A percentile compares a stretch with the other conserved stretches of the same genome.
These are phyloP conservation scores for Halophytophthora batemanensis DNA, from an alignment of 352 stramenopile genomes.

Conservation along the genomic window DNA sequence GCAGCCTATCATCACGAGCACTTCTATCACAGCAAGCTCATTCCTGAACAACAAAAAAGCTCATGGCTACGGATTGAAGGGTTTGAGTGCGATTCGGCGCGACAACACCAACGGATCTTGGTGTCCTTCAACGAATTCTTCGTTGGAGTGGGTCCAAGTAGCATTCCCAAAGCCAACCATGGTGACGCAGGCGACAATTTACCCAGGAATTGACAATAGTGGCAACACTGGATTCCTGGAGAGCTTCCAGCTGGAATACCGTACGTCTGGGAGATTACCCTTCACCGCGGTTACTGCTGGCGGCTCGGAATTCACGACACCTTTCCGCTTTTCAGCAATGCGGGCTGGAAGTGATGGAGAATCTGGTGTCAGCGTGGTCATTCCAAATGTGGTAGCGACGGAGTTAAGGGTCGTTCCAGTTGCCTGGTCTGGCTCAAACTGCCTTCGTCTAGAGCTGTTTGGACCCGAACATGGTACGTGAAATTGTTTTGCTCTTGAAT, in stretches of 20 bases:
- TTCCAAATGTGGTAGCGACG: constrained; percentile 31
- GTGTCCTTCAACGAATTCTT: constrained; percentile 25
- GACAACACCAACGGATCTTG: constrained; percentile 24
- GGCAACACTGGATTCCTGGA: constrained; percentile 13
- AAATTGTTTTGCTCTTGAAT: not conserved
- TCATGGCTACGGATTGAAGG: constrained; percentile 45
- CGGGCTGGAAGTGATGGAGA: not conserved
- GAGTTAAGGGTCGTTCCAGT: constrained; percentile 43
- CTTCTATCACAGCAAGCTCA: constrained; percentile 15
- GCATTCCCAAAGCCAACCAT: constrained; percentile 39
- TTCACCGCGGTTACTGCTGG: constrained; percentile 10
- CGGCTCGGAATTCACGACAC: not conserved
- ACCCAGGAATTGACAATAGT: constrained; percentile 19
- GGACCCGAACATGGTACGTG: constrained; percentile 37
- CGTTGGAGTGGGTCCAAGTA: constrained; percentile 43
- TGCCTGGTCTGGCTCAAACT: constrained; percentile 30
- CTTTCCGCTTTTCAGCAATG: constrained; percentile 8
- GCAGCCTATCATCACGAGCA: constrained; percentile 5
- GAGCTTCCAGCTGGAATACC: constrained; percentile 14
- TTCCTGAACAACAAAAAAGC: constrained; percentile 31
- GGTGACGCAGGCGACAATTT: constrained; percentile 30
- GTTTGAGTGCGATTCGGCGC: constrained; percentile 28
- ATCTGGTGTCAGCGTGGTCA: constrained; percentile 3
- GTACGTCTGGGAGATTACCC: constrained; percentile 1
- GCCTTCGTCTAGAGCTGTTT: constrained; percentile 44